phyloP scores from a whole-genome alignment of 2,329 filamentous ascomycete genomes.

The Pseudogymnoascus sp. region DNA sequence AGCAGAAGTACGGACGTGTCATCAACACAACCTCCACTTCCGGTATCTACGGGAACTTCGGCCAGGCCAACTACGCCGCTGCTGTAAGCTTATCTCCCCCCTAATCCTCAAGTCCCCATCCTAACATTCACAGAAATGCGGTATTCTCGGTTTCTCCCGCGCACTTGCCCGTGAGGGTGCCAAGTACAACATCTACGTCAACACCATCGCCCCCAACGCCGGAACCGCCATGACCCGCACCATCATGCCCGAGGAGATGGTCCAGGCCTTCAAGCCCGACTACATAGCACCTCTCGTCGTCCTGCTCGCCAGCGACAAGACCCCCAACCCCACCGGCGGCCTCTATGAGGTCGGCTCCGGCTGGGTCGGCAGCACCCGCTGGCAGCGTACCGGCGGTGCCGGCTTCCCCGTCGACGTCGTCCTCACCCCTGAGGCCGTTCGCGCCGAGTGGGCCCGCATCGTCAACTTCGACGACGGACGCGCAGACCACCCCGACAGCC shows the following conservation, averaged over 20 bases:
- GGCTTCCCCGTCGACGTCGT: conserved; percentile 82
- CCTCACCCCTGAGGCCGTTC: conserved; percentile 76
- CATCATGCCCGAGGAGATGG: conserved; percentile 92
- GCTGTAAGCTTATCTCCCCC: conserved; percentile 46
- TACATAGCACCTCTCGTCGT: conserved; percentile 93
- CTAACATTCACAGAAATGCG: conserved; percentile 58
- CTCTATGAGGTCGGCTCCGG: conserved; percentile 93
- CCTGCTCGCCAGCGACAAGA: conserved; percentile 75
- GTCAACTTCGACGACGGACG: conserved; percentile 80
- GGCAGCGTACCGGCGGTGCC: conserved; percentile 84
- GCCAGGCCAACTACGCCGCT: conserved; percentile 94
- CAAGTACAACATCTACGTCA: conserved; percentile 97
- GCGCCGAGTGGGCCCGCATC: conserved; percentile 68
- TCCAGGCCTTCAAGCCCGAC: conserved; percentile 98
- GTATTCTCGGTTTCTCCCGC: conserved; percentile 91
- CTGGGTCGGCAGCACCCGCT: conserved; percentile 86
- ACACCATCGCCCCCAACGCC: conserved; percentile 96
- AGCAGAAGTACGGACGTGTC: conserved; percentile 96
- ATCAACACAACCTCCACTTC: conserved; percentile 96
- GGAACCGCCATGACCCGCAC: conserved; percentile 92
- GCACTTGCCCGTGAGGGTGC: conserved; percentile 85
- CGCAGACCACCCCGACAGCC: conserved; percentile 75
- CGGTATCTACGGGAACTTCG: conserved; percentile 98
- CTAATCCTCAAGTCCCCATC: not conserved
- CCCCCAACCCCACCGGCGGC: conserved; percentile 75